Evolutionary conservation across 208 protist genomes (phyloP).

Genomic region (Trypanosoma caninum): DNA sequence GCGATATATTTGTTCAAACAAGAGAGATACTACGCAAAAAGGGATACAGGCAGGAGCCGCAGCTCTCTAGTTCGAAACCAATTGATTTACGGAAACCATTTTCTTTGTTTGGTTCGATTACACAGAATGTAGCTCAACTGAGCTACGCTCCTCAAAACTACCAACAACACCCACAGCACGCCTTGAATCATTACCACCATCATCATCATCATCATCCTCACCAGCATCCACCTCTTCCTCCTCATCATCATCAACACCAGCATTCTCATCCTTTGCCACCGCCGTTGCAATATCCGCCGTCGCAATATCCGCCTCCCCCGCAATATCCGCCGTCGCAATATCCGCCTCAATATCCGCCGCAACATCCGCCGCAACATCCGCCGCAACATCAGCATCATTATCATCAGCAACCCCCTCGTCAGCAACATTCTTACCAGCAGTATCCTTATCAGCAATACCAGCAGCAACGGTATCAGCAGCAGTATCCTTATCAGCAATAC

Average conservation of each 20-base stretch:
- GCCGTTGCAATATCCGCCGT: slow-evolving; percentile 11
- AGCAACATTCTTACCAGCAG: neutral
- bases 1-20: slow-evolving; percentile 80
- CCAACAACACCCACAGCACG: no score
- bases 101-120: slow-evolving; percentile 81
- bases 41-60: slow-evolving; percentile 79
- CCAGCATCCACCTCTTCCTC: slow-evolving; percentile 18
- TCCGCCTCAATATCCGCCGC: slow-evolving; percentile 3
- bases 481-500: neutral
- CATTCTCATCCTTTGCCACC: slow-evolving; percentile 11
- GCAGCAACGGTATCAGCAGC: slow-evolving; percentile 1
- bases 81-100: slow-evolving; percentile 88
- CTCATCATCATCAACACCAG: slow-evolving; percentile 11
- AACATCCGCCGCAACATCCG: slow-evolving; percentile 9
- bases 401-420: neutral
- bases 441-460: slow-evolving; percentile 1
- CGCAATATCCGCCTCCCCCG: slow-evolving; percentile 7
- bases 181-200: no score
- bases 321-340: slow-evolving; percentile 17
- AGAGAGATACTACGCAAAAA: slow-evolving; percentile 69
- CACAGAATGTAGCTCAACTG: slow-evolving; percentile 54
- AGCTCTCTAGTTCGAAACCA: slow-evolving; percentile 89
- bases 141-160: slow-evolving; percentile 66
- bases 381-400: slow-evolving; percentile 27
- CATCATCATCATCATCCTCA: slow-evolving; percentile 14